Percentiles rank a stretch among this genome's conserved stretches.
Conservation (phyloP, 495 filamentous ascomycete species). For the Neurospora sp. region DNA sequence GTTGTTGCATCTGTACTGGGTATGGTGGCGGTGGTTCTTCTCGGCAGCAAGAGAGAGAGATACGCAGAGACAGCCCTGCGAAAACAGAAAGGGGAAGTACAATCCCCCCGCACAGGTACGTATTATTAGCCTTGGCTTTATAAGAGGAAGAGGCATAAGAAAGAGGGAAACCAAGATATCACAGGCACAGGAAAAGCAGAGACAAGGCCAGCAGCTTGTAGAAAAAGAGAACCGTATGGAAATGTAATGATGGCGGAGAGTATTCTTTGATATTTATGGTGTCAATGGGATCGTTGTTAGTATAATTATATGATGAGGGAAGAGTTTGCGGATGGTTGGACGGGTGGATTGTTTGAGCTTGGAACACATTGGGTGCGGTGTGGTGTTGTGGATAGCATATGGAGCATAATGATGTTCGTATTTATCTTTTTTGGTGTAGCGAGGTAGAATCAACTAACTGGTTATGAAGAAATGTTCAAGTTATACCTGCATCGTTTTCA, state of each 20-base stretch:
- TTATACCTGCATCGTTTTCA: background rate
- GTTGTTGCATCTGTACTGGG: background rate
- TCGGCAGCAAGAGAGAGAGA: background rate
- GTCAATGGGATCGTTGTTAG: background rate
- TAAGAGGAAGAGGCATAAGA: background rate
- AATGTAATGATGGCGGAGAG: background rate
- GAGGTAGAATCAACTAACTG: background rate
- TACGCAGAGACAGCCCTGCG: background rate
- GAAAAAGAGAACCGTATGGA: background rate
- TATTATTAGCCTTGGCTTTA: background rate
- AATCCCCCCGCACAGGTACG: background rate
- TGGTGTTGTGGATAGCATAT: background rate
- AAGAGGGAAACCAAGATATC: background rate
- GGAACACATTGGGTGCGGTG: background rate
- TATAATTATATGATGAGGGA: background rate
- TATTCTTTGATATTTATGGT: background rate
- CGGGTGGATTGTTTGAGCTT: background rate
- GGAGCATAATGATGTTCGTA: background rate
- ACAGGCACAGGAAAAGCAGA: background rate
- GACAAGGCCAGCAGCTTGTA: background rate
- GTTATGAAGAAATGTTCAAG: background rate
- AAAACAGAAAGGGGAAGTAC: background rate
- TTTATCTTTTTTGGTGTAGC: background rate
- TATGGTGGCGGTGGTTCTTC: background rate
- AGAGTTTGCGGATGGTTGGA: too few relatives aligned